Base-by-base conservation (phyloP, 2,329 filamentous ascomycete genomes). In the Pseudocercospora cruenta region DNA sequence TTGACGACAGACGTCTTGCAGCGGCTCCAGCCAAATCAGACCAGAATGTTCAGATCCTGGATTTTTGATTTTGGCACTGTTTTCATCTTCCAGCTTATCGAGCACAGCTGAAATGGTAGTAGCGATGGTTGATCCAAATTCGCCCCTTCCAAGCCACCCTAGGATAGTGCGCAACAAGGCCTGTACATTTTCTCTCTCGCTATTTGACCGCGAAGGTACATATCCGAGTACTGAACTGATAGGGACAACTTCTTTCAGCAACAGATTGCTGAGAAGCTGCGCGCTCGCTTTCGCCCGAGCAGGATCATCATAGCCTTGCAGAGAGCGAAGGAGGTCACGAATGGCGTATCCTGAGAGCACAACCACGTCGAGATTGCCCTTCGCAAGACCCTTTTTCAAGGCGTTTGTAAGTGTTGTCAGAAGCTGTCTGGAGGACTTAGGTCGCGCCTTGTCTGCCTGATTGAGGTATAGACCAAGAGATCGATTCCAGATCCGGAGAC, bases 351-450 rank as follows among this genome's bases (percentile, higher is more conserved):
- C 58, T 8, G 43, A 31, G 24, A 60, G 45, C 16, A 51, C 24
- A 14, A 74, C 71, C 22, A 70, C 70, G 43, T 63, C 55, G 49
- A 54, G 43, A 59, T 64, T 63, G 14, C 60, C 43, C 4, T 21
- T 47, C 12, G 39, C 54, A 5, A 64, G 36, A 12, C 51, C 60
- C 67, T 68, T 77, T 74, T 55, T 74, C 16, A 84, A 67, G 8
- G 78, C 73, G 53, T 71, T 72, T 7, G 78, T 79, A 10, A 84
- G 72, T 12, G 79, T 77, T 14, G 76, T 61, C 14, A 84, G 73
- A n/a, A 84, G 72, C 65, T 83, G 81, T 60, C 80, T 78, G 67
- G 81, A 79, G 1, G 82, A 82, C 67, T 84, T 84, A 4, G 80
- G 79, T 62, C 82, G 80, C 16, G 81, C 78, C 67, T 76, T 76